phyloP scores from a whole-genome alignment of 2,329 filamentous ascomycete genomes.

The Fusarium sp. region DNA sequence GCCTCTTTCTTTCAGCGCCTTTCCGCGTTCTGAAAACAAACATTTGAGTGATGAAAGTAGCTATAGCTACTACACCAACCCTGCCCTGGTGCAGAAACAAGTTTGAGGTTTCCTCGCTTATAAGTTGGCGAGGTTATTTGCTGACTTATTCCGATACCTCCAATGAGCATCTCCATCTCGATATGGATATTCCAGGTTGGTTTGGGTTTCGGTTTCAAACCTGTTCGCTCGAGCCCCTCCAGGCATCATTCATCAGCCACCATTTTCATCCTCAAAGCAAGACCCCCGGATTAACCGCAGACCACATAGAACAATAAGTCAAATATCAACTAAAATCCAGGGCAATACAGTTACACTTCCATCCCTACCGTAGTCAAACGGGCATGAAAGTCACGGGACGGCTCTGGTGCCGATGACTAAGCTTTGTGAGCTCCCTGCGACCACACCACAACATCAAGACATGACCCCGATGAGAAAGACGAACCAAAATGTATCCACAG shows the following conservation, averaged over 20 bases:
- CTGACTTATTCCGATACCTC: not conserved
- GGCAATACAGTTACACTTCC: not conserved
- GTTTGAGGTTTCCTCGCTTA: not conserved
- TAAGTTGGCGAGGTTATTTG: not conserved
- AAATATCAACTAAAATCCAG: not conserved
- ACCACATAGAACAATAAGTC: not conserved
- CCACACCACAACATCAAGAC: constrained; percentile 40
- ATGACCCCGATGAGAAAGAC: constrained; percentile 35
- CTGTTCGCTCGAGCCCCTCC: not conserved
- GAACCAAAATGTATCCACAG: constrained; percentile 38
- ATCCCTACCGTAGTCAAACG: not conserved
- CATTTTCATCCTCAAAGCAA: not conserved
- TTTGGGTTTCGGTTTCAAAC: constrained; percentile 20
- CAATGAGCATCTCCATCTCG: constrained; percentile 3
- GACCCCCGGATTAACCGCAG: not conserved
- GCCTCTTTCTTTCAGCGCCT: not conserved
- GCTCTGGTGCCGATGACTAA: constrained; percentile 33
- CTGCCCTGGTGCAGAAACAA: not conserved
- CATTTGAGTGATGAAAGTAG: not conserved
- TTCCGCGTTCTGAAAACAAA: not conserved
- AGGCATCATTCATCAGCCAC: constrained; percentile 5
- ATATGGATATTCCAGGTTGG: not conserved
- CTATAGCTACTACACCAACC: not conserved
- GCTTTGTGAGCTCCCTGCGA: constrained; percentile 25
- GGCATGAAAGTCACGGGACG: not conserved